Percentiles rank a stretch among this genome's conserved stretches.
Conservation (phyloP, 108 stramenopile genomes). For the Conticribra guillardii region DNA sequence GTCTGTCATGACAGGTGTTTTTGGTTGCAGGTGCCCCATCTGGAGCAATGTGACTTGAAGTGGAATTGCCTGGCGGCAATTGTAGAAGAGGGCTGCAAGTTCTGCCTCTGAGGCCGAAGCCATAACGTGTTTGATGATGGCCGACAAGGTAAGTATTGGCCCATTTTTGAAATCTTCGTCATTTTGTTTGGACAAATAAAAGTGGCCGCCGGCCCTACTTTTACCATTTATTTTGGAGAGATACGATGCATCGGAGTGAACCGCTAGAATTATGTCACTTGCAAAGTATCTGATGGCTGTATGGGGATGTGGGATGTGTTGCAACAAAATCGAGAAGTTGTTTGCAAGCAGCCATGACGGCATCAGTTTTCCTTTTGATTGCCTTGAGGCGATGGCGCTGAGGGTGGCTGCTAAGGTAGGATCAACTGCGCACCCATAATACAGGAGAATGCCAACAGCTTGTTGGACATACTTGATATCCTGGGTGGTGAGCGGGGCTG, state of each 20-base stretch:
- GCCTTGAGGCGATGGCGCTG: background rate
- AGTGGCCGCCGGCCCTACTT: background rate
- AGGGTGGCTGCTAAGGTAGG: background rate
- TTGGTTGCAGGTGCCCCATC: background rate
- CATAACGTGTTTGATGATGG: conserved; percentile 16
- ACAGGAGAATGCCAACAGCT: background rate
- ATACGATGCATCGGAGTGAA: conserved; percentile 1
- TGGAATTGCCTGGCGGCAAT: background rate
- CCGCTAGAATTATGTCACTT: background rate
- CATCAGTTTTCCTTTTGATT: background rate
- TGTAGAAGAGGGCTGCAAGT: background rate
- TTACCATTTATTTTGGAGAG: background rate
- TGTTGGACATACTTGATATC: conserved; percentile 5
- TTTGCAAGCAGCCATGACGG: background rate
- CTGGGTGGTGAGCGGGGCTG: background rate
- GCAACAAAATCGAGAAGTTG: background rate
- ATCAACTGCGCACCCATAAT: background rate
- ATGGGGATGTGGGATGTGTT: conserved; percentile 1
- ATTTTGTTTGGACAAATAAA: background rate
- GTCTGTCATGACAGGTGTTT: background rate
- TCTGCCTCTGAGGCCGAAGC: conserved; percentile 5
- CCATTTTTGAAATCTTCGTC: background rate
- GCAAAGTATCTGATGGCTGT: background rate
- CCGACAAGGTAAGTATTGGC: background rate
- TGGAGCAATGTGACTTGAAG: background rate